These are phyloP conservation scores for Cladosporium sp. DNA, from an alignment of 2,329 filamentous ascomycete species.

Conservation along the genomic window DNA sequence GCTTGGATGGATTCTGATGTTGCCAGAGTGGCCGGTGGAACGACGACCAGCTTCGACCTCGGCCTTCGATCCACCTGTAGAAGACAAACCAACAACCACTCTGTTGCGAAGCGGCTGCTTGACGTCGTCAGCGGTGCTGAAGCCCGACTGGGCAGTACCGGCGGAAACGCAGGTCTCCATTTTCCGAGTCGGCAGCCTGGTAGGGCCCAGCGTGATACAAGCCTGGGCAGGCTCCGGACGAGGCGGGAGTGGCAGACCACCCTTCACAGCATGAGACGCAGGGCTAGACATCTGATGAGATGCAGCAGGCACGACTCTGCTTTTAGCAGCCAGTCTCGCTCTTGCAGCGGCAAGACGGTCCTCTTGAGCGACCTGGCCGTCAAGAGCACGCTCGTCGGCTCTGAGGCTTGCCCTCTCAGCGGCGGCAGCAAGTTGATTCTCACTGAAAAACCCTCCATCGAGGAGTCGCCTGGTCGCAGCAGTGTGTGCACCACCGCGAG, in stretches of 20 bases:
- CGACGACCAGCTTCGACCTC: neutral
- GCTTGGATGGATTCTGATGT: neutral
- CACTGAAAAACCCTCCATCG: neutral
- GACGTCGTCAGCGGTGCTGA: neutral
- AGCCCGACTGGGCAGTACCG: neutral
- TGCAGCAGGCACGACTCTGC: neutral
- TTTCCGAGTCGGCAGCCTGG: neutral
- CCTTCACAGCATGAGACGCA: neutral
- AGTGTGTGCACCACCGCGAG: neutral
- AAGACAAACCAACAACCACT: neutral
- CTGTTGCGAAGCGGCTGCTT: neutral
- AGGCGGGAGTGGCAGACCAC: neutral
- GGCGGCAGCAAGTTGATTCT: neutral
- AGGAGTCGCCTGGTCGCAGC: neutral
- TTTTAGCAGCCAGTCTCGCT: neutral
- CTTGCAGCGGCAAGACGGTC: neutral
- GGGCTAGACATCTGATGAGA: neutral
- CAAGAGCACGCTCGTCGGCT: neutral
- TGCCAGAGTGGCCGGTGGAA: neutral
- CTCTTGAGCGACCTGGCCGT: neutral
- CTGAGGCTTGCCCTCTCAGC: neutral
- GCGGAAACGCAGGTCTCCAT: neutral
- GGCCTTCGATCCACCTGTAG: neutral
- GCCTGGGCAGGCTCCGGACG: neutral
- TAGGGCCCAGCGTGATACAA: neutral